Base-by-base conservation (phyloP, 2,329 filamentous ascomycete genomes). In the Fusarium transvaalense region DNA sequence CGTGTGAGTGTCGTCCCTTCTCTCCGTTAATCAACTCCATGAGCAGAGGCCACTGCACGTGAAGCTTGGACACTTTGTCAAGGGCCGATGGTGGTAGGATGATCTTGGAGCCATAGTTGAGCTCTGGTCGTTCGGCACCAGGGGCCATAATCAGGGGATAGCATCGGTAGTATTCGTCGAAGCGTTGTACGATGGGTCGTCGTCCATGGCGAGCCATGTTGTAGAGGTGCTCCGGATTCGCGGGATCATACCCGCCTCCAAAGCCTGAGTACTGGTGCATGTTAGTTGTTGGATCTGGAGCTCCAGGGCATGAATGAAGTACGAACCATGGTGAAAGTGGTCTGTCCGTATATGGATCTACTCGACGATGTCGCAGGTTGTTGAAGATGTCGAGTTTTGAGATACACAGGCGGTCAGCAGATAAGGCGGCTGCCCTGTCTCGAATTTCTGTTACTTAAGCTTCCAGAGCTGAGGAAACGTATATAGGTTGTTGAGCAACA, bases 161-260 rank as follows among this genome's bases (percentile, higher is more conserved):
- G 84, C 94, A 97, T 75, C 96, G 91, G 82, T 97, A 98, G 83
- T 97, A 98, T 81, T 99, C 96, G 80, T 99, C 95, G 83, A 99
- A 99, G 64, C 94, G 92, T 74, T 93, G 92, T 54, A 83, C 72
- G 81, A 84, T 75, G 78, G 84, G 79, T 54, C 84, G 80, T 61
- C 85, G 83, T 59, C 81, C 79, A 56, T 76, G 74, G 60, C 78
- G 79, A 37, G 82, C 82, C 80, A 85, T 82, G 75, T 82, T 82
- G 75, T 82, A 83, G 74, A 85, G 80, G 61, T 82, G 79, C 31
- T 81, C 79, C n/a, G 83, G 80, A 71, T 85, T 82, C 64, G 77
- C 78, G 60, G 82, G 80, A 72, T 85, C 83, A 69, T 82, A 83
- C 46, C 78, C 81, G 51, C 78, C 78, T 61, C 80, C 81, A 64